Percentiles rank a stretch among this genome's conserved stretches.
Evolutionary conservation across 345 rosid species (phyloP).

Genomic region (Hibiscus syriacus): DNA sequence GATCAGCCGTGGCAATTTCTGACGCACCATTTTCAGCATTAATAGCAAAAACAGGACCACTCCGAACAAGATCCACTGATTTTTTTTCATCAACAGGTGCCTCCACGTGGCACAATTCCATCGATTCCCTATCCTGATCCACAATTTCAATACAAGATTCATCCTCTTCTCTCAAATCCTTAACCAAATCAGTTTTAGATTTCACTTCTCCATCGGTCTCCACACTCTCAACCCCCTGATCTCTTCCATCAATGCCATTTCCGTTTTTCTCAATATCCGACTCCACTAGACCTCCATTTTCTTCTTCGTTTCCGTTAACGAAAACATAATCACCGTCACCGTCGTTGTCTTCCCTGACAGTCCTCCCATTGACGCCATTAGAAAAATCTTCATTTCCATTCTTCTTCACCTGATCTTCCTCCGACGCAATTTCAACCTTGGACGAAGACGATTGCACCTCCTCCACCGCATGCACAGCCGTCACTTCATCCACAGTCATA

Average conservation of each 20-base stretch:
- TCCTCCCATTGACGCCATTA: conserved; percentile 26
- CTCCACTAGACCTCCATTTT: conserved; percentile 20
- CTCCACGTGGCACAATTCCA: conserved; percentile 1
- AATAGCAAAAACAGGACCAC: not conserved
- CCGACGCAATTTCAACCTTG: conserved; percentile 23
- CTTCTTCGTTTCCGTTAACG: conserved; percentile 28
- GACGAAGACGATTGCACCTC: conserved; percentile 13
- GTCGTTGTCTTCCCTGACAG: conserved; percentile 31
- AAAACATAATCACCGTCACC: conserved; percentile 25
- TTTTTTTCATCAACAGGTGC: not conserved
- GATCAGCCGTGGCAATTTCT: not conserved
- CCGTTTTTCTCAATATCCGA: not conserved
- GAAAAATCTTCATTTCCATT: conserved; percentile 29
- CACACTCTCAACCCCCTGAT: not conserved
- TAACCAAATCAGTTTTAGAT: conserved; percentile 24
- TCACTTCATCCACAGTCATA: conserved; percentile 50
- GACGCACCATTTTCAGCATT: not conserved
- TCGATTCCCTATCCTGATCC: conserved; percentile 1
- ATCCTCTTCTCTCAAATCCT: not conserved
- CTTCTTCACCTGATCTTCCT: conserved; percentile 11
- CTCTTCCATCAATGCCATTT: not conserved
- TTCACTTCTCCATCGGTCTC: conserved; percentile 17
- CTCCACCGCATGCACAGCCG: conserved; percentile 28
- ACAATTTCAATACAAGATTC: not conserved
- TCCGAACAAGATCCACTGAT: not conserved